phyloP scores from a whole-genome alignment of 306 rosid species.

The Cucurbita pepo region DNA sequence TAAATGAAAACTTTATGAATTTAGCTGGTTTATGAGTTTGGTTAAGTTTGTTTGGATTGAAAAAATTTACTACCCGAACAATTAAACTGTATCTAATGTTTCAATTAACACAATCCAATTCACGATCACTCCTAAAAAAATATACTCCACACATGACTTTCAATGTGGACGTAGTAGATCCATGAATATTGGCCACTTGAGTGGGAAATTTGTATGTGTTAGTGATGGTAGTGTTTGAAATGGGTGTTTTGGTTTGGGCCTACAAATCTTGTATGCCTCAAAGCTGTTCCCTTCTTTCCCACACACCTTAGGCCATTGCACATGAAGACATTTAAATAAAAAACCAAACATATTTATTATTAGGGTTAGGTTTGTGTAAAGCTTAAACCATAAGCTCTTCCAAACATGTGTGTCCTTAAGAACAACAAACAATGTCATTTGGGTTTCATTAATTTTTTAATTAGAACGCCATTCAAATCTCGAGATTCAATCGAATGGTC shows the following conservation, averaged over 20 bases:
- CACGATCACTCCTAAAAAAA: no score
- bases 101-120: no score
- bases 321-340: neutral
- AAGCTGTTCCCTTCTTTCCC: neutral
- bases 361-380: neutral
- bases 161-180: neutral
- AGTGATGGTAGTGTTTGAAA: neutral
- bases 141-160: neutral
- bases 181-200: neutral
- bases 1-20: no score
- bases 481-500: no score
- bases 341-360: neutral
- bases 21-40: no score
- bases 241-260: slow-evolving; percentile 7
- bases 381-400: neutral
- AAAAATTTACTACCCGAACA: no score
- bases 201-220: neutral
- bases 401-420: neutral
- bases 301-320: slow-evolving; percentile 6
- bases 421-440: slow-evolving; percentile 3
- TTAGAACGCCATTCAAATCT: no score
- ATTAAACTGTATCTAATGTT: no score
- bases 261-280: slow-evolving; percentile 5
- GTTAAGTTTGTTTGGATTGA: no score
- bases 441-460: neutral